These are phyloP conservation scores for Russula virescens DNA, from an alignment of 768 basidiomycete species.

Conservation along the genomic window DNA sequence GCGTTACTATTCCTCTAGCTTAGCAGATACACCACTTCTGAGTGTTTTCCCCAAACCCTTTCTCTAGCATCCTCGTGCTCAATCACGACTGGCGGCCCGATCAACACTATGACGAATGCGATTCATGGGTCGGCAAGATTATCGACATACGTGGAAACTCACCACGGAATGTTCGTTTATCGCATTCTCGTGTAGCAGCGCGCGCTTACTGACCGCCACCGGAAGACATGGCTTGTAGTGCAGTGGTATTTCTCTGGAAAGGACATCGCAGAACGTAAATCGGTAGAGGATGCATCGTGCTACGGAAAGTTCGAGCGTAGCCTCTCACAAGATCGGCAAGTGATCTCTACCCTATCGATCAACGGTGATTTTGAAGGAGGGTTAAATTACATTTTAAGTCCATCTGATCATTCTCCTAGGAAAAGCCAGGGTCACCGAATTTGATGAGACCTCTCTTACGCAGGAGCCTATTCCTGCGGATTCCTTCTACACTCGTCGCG, in stretches of 20 bases:
- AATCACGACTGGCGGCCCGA: constrained; percentile 8
- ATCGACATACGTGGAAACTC: constrained; percentile 11
- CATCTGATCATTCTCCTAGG: constrained; percentile 4
- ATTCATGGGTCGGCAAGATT: constrained; percentile 16
- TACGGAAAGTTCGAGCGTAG: constrained; percentile 21
- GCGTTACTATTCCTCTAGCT: neutral
- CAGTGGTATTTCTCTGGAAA: constrained; percentile 15
- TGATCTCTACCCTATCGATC: constrained; percentile 5
- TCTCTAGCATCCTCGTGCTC: constrained; percentile 3
- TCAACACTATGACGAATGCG: neutral
- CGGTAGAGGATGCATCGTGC: neutral
- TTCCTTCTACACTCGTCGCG: constrained; percentile 10
- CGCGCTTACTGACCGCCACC: neutral
- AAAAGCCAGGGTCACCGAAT: constrained; percentile 3
- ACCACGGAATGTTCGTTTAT: constrained; percentile 9
- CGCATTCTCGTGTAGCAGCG: too few species aligned
- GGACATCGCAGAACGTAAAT: constrained; percentile 6
- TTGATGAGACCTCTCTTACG: neutral
- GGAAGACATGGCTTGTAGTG: constrained; percentile 6
- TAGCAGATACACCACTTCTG: neutral
- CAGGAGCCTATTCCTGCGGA: constrained; percentile 8
- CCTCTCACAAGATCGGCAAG: constrained; percentile 1
- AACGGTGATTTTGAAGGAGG: constrained; percentile 4
- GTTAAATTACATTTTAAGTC: too few species aligned
- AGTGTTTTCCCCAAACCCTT: neutral